phyloP scores from a whole-genome alignment of 495 filamentous ascomycete genomes.

The Penicillium subrubescens region DNA sequence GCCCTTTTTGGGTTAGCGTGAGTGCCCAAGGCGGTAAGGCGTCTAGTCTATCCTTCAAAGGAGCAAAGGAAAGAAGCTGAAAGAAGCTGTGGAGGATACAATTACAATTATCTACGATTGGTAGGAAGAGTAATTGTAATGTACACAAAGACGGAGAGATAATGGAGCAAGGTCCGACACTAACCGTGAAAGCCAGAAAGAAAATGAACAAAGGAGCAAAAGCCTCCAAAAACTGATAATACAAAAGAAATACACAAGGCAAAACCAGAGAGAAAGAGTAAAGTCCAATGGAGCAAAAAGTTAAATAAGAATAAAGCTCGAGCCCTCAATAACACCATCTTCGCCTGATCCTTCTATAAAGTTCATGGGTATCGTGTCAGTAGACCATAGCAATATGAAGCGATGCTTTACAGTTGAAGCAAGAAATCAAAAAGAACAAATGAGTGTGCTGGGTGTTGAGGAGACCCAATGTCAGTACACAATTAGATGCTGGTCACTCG shows the following conservation, averaged over 20 bases:
- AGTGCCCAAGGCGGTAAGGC: constrained; percentile 27
- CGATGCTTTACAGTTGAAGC: constrained; percentile 7
- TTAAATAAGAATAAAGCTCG: constrained; percentile 7
- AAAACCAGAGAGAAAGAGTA: constrained; percentile 7
- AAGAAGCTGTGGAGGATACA: not conserved
- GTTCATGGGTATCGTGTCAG: constrained; percentile 45
- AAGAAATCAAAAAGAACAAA: constrained; percentile 6
- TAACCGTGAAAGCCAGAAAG: constrained; percentile 1
- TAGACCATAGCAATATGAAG: constrained; percentile 16
- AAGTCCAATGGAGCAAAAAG: constrained; percentile 5
- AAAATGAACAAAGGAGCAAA: constrained; percentile 5
- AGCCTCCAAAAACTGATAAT: constrained; percentile 7
- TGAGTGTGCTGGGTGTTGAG: not conserved
- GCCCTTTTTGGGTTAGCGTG: constrained; percentile 32
- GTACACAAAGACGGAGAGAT: constrained; percentile 13
- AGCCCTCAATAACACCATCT: constrained; percentile 31
- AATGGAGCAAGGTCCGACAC: not conserved
- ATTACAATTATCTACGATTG: not conserved
- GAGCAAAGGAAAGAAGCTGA: not conserved
- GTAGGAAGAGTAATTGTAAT: constrained; percentile 1
- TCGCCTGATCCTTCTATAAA: constrained; percentile 44
- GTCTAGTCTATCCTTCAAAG: not conserved
- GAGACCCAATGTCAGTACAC: not conserved
- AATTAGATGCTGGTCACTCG: constrained; percentile 50
- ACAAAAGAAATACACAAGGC: constrained; percentile 12